Evolutionary conservation across 2,329 filamentous ascomycete species (phyloP), one percentile per base, ranked within the genome.

Genomic region (Cladosporium phlei): DNA sequence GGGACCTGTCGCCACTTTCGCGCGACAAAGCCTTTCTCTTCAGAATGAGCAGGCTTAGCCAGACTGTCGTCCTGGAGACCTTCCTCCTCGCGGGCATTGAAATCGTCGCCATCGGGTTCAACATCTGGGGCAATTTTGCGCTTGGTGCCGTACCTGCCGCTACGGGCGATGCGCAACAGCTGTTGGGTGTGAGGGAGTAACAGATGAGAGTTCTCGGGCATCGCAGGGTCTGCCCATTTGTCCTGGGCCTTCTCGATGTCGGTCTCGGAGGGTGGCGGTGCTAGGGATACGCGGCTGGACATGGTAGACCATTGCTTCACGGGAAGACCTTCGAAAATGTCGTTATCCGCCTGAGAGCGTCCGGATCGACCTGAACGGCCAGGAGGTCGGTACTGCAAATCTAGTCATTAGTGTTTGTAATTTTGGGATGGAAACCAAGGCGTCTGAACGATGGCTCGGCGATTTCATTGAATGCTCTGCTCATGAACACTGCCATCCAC

Each of bases 161-260:
- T 87, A 49, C 90, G 80, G 38, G 88, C 88, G 28, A 86, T 85
- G 47, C 86, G 83, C 11, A 96, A 74, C 4, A 96, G 76, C 54
- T 90, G 86, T 59, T 93, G 86, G 44, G 85, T 91, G 63, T 89
- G 85, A 1, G 83, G 78, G 0, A 86, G 79, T 8, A 96, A 73
- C 24, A 95, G 74, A 48, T 85, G 78, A 22, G 81, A 86, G 63
- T 95, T 91, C 58, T 86, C 86, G 29, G 91, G 91, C 87, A 96
- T 91, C 34, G 87, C 83, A 14, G 88, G 76, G 61, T 95, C 90
- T 38, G 82, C 83, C 79, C 85, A 91, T 43, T 76, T 80, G 57
- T 90, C 85, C 52, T 80, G 73, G n/a, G 28, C 79, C 11, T 42
- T 38, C 24, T 57, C 53, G 12, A 35, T 45, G 27, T 46, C 52